Percentiles rank a stretch among this genome's conserved stretches.
Conservation (phyloP, 441 rosid genomes). For the Brassica hybrid region DNA sequence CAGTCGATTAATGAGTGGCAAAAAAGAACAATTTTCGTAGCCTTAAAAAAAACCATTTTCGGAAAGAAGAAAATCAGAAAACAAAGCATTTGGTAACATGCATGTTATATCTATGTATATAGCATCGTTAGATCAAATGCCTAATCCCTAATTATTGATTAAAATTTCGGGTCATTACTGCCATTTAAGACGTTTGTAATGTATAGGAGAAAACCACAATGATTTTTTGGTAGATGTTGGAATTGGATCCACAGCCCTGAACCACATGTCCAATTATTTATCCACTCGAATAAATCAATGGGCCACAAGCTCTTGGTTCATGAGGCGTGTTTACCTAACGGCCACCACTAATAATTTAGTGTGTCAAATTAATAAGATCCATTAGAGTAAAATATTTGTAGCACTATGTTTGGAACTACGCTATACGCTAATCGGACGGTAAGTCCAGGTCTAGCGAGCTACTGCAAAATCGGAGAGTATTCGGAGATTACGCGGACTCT, state of each 20-base stretch:
- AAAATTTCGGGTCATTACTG: not conserved
- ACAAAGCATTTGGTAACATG: not conserved
- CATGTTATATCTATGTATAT: not conserved
- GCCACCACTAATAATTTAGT: conserved; percentile 14
- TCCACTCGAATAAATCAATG: not conserved
- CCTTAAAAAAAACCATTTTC: not conserved
- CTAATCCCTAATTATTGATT: not conserved
- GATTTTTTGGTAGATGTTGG: not conserved
- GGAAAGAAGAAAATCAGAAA: conserved; percentile 5
- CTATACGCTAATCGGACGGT: no score
- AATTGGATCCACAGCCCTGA: conserved; percentile 3
- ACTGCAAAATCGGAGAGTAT: no score
- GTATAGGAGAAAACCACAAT: not conserved
- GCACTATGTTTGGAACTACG: no score
- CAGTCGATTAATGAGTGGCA: not conserved
- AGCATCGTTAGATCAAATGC: not conserved
- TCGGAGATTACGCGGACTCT: no score
- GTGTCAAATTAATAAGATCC: not conserved
- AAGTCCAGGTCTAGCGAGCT: no score
- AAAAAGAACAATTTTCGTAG: no score
- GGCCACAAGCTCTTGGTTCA: conserved; percentile 1
- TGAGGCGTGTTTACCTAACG: conserved; percentile 19
- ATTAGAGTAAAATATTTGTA: no score
- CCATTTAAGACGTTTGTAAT: not conserved
- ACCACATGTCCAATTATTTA: not conserved